Evolutionary conservation across 2,329 filamentous ascomycete species (phyloP).

Genomic region (Lasiodiplodia gonubiensis): DNA sequence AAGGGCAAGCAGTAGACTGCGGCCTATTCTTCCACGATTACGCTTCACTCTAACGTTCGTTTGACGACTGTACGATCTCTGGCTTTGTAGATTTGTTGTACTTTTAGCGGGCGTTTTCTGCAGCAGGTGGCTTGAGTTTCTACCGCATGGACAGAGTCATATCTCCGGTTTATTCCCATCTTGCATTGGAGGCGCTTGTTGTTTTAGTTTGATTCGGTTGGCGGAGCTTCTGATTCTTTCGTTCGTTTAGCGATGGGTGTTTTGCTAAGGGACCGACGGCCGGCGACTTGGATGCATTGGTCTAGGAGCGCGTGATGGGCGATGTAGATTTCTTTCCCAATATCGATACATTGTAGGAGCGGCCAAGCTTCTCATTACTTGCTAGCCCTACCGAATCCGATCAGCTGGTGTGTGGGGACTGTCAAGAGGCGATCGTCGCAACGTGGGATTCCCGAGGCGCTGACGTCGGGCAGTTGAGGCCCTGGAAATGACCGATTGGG

Average conservation of each 20-base stretch:
- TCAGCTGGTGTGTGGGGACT: conserved; percentile 16
- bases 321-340: conserved; percentile 20
- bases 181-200: conserved; percentile 20
- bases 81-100: conserved; percentile 26
- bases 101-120: conserved; percentile 31
- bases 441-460: conserved; percentile 7
- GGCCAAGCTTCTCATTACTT: not conserved
- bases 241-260: conserved; percentile 10
- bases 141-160: conserved; percentile 3
- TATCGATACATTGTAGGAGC: conserved; percentile 16
- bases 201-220: conserved; percentile 6
- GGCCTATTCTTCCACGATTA: conserved; percentile 2
- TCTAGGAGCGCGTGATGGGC: not conserved
- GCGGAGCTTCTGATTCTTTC: not conserved
- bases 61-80: conserved; percentile 27
- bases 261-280: conserved; percentile 6
- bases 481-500: conserved; percentile 15
- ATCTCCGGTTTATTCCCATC: conserved; percentile 6
- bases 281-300: conserved; percentile 20
- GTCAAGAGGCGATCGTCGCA: conserved; percentile 1
- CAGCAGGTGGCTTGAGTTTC: conserved; percentile 13
- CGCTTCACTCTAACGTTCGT: conserved; percentile 17
- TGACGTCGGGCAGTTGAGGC: conserved; percentile 16
- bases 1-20: conserved; percentile 26
- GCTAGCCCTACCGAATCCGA: not conserved